A percentile compares a stretch with the other conserved stretches of the same genome.
Conservation (phyloP, 2,329 filamentous ascomycete species). For the Fusarium abutilonis region DNA sequence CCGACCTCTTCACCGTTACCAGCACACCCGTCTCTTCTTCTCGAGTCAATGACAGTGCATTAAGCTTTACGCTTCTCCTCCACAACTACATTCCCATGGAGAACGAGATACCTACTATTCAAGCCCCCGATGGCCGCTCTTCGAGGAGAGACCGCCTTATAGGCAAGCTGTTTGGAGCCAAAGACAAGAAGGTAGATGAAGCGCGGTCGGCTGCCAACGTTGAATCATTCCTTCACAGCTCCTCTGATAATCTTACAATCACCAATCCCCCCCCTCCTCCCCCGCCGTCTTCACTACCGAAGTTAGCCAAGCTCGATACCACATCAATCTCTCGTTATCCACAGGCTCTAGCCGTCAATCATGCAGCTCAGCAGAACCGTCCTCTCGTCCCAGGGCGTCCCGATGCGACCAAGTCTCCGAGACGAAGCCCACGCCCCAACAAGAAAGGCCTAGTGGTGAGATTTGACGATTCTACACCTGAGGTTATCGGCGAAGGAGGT, state of each 20-base stretch:
- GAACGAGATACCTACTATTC: conserved; percentile 54
- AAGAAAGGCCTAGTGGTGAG: conserved; percentile 77
- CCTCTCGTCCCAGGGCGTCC: conserved; percentile 52
- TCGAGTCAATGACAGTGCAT: conserved; percentile 47
- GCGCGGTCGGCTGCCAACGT: conserved; percentile 58
- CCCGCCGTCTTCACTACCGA: conserved; percentile 55
- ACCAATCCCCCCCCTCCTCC: conserved; percentile 60
- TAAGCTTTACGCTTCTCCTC: conserved; percentile 30
- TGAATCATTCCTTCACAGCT: conserved; percentile 67
- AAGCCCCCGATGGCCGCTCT: conserved; percentile 53
- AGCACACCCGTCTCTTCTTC: conserved; percentile 26
- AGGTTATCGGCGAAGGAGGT: conserved; percentile 89
- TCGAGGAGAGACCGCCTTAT: conserved; percentile 67
- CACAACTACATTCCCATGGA: conserved; percentile 53
- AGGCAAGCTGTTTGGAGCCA: conserved; percentile 68
- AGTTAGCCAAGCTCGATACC: conserved; percentile 67
- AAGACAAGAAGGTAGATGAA: conserved; percentile 53
- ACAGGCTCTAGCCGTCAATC: conserved; percentile 60
- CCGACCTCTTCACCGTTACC: conserved; percentile 30
- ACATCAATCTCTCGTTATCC: conserved; percentile 65
- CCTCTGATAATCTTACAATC: conserved; percentile 64
- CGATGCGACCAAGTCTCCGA: conserved; percentile 57
- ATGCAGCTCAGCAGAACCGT: conserved; percentile 57
- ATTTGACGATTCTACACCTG: conserved; percentile 77
- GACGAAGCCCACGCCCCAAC: conserved; percentile 57